phyloP scores from a whole-genome alignment of 2,329 filamentous ascomycete genomes.

The Colletotrichum cereale region DNA sequence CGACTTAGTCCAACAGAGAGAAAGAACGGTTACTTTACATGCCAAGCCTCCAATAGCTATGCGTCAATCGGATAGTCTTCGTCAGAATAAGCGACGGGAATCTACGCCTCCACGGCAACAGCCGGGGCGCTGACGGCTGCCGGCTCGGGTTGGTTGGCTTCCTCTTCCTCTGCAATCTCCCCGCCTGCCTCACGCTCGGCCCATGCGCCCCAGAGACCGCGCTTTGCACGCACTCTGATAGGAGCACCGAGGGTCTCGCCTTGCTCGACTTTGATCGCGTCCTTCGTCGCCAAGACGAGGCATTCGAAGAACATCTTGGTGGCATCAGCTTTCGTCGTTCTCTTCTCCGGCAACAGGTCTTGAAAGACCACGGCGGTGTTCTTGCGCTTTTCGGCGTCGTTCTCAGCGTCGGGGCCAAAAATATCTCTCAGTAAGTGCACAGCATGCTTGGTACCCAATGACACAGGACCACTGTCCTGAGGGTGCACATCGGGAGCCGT shows the following conservation, averaged over 20 bases:
- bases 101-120: conserved; percentile 55
- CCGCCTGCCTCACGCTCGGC: conserved; percentile 81
- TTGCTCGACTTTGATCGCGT: conserved; percentile 97
- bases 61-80: conserved; percentile 37
- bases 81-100: conserved; percentile 24
- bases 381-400: conserved; percentile 78
- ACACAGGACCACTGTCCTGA: conserved; percentile 86
- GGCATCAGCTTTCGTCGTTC: conserved; percentile 87
- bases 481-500: conserved; percentile 82
- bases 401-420: conserved; percentile 80
- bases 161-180: conserved; percentile 67
- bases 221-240: conserved; percentile 89
- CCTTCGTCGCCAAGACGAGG: conserved; percentile 94
- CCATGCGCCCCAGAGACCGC: conserved; percentile 97
- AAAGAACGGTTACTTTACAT: conserved; percentile 39
- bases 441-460: conserved; percentile 92
- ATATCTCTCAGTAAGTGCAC: conserved; percentile 93
- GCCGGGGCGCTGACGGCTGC: conserved; percentile 43
- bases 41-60: conserved; percentile 40
- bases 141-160: conserved; percentile 53
- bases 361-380: conserved; percentile 88
- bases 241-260: conserved; percentile 79
- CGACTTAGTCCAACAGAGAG: conserved; percentile 39
- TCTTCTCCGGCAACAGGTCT: conserved; percentile 85
- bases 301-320: conserved; percentile 99